These are phyloP conservation scores for Xylaria longipes DNA, from an alignment of 495 filamentous ascomycete genomes.

Conservation along the genomic window DNA sequence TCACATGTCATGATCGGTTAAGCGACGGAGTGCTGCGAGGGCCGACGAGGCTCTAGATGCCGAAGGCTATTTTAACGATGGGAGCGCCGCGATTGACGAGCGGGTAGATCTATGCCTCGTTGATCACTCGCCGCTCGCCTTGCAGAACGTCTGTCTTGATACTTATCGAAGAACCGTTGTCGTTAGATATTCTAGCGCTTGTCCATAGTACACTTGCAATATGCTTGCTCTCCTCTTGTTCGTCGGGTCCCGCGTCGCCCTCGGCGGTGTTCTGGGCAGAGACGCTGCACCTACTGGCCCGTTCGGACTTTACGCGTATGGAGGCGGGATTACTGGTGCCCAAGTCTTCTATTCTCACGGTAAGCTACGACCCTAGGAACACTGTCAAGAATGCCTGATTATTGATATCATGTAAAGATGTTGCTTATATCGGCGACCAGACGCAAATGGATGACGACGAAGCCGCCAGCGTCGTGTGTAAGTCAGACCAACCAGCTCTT, in stretches of 20 bases:
- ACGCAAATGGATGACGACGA: slow-evolving; percentile 17
- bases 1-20: slow-evolving; percentile 13
- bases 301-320: slow-evolving; percentile 18
- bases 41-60: slow-evolving; percentile 2
- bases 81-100: background rate
- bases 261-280: background rate
- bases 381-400: background rate
- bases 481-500: slow-evolving; percentile 10
- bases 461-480: slow-evolving; percentile 16
- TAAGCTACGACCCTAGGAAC: background rate
- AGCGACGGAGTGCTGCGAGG: background rate
- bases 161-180: background rate
- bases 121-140: background rate
- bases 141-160: background rate
- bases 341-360: slow-evolving; percentile 19
- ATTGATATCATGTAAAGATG: background rate
- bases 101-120: slow-evolving; percentile 1
- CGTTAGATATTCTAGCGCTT: background rate
- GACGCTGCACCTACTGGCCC: background rate
- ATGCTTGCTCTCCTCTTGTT: background rate
- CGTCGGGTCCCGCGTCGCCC: background rate
- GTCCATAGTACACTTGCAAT: background rate
- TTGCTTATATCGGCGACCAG: slow-evolving; percentile 20
- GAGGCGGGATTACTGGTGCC: background rate
- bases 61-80: background rate